A percentile compares a stretch with the other conserved stretches of the same genome.
Evolutionary conservation across 129 eudicot genomes (phyloP).

Genomic region (Flaveria brownii): DNA sequence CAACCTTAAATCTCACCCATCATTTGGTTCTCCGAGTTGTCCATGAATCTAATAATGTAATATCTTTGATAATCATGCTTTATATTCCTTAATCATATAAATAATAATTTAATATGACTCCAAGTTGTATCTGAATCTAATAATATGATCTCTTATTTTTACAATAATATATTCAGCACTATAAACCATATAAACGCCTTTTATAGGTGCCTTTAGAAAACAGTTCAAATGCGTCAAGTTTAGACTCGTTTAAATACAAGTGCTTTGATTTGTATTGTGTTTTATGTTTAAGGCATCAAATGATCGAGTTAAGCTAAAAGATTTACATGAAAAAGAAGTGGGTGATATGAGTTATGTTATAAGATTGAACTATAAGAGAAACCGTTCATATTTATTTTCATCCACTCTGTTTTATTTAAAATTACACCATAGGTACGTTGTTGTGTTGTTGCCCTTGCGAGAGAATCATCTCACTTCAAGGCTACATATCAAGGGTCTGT

Average conservation of each 20-base stretch:
- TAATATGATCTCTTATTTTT: background rate
- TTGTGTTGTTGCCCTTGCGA: too few species aligned
- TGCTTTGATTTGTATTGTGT: too few species aligned
- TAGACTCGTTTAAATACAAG: too few species aligned
- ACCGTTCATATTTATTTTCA: background rate
- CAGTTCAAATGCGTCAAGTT: background rate
- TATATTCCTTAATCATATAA: slow-evolving; percentile 29
- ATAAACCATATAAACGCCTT: background rate
- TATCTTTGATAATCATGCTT: slow-evolving; percentile 32
- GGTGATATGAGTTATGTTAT: background rate
- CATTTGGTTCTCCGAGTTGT: slow-evolving; percentile 46
- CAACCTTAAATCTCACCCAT: slow-evolving; percentile 45
- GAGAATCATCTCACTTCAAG: too few species aligned
- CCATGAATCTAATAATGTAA: slow-evolving; percentile 28
- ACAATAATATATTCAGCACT: background rate
- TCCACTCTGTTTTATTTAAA: too few species aligned
- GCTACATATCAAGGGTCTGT: too few species aligned
- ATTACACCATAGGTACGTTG: too few species aligned
- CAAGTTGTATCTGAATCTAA: background rate
- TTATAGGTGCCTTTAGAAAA: too few species aligned
- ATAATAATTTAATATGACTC: background rate
- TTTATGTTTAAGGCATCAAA: too few species aligned
- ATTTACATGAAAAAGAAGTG: too few species aligned
- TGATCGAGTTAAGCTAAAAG: too few species aligned
- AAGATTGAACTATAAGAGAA: background rate